These are phyloP conservation scores for Salix exigua DNA, from an alignment of 345 rosid genomes.

Conservation along the genomic window DNA sequence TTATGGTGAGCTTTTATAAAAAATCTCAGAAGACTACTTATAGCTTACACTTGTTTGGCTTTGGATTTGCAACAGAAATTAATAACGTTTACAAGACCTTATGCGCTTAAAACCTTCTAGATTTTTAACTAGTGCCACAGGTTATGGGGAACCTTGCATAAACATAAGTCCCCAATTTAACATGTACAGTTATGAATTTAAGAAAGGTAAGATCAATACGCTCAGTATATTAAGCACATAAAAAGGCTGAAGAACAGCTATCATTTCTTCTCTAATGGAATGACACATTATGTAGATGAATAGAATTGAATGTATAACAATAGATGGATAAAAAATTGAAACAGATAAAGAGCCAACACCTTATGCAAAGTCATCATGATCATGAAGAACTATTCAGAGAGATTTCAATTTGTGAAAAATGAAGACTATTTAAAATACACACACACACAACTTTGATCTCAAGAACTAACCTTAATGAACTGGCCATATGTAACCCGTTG, in stretches of 20 bases:
- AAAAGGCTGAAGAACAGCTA: background rate
- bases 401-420: background rate
- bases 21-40: background rate
- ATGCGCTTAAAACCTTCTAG: background rate
- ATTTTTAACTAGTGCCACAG: background rate
- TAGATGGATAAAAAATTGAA: background rate
- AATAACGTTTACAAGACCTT: background rate
- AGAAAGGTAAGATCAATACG: background rate
- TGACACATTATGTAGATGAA: background rate
- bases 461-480: conserved; percentile 80
- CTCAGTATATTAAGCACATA: background rate
- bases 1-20: background rate
- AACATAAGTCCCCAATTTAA: background rate
- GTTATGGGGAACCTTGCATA: background rate
- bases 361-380: background rate
- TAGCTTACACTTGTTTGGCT: background rate
- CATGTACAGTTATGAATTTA: background rate
- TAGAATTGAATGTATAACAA: background rate
- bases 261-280: background rate
- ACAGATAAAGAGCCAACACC: background rate
- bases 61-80: background rate
- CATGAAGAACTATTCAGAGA: background rate
- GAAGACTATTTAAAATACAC: background rate
- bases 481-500: conserved; percentile 98
- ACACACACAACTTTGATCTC: background rate